Percentiles rank a stretch among this genome's conserved stretches.
Conservation (phyloP, 352 stramenopile genomes). For the Bremia lactucae region DNA sequence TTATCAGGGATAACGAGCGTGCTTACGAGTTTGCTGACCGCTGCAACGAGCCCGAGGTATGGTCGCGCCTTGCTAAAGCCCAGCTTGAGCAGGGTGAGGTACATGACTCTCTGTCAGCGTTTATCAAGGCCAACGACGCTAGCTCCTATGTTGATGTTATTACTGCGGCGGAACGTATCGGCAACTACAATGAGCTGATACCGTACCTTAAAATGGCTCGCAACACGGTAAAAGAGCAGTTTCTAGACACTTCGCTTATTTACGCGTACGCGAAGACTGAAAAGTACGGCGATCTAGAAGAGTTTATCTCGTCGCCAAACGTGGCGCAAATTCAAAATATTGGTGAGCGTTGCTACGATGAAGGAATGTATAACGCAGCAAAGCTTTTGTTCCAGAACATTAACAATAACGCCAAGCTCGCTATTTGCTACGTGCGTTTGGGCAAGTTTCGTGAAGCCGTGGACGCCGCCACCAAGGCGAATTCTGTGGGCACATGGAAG, state of each 20-base stretch:
- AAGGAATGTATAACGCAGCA: slow-evolving; percentile 97
- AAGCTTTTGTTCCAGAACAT: slow-evolving; percentile 99
- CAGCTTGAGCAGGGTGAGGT: slow-evolving; percentile 94
- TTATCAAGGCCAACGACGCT: slow-evolving; percentile 99
- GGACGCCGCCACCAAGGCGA: slow-evolving; percentile 97
- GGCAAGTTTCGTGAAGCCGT: slow-evolving; percentile 99
- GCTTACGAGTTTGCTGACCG: slow-evolving; percentile 98
- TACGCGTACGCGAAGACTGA: slow-evolving; percentile 98
- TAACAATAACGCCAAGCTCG: slow-evolving; percentile 99
- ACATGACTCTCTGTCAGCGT: slow-evolving; percentile 96
- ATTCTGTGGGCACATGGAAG: slow-evolving; percentile 99
- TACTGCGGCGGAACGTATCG: slow-evolving; percentile 91
- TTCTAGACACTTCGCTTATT: slow-evolving; percentile 98
- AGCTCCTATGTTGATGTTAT: slow-evolving; percentile 97
- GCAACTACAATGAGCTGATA: slow-evolving; percentile 96
- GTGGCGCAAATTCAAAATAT: slow-evolving; percentile 99
- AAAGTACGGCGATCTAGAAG: slow-evolving; percentile 97
- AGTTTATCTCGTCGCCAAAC: slow-evolving; percentile 99
- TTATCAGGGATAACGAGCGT: slow-evolving; percentile 97
- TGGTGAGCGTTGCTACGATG: slow-evolving; percentile 95
- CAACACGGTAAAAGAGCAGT: slow-evolving; percentile 98
- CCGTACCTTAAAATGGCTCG: slow-evolving; percentile 99
- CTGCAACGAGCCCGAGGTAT: slow-evolving; percentile 97
- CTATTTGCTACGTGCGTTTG: slow-evolving; percentile 98
- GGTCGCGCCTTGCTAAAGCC: slow-evolving; percentile 97